Evolutionary conservation across 495 filamentous ascomycete species (phyloP), one percentile per base, ranked within the genome.

Genomic region (Penicillium manginii): DNA sequence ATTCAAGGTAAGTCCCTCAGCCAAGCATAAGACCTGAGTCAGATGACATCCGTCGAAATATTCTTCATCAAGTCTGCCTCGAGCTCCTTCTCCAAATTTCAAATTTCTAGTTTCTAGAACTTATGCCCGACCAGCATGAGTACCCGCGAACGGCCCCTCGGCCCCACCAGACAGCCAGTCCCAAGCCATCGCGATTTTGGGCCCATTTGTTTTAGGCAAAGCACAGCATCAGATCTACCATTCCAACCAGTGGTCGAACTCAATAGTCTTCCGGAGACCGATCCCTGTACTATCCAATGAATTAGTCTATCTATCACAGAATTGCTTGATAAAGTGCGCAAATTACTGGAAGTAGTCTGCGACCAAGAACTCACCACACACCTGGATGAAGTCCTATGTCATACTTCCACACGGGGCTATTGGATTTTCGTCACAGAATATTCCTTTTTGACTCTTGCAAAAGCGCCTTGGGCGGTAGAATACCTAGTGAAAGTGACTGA

Each of bases 161-260:
- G 40, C 40, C 40, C 40, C 17, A 43, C 40, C 17, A 43, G 40
- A 43, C n/a, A n/a, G n/a, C 40, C 40, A 43, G 17, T 43, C n/a
- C 40, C 40, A 43, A 43, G 7, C 14, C 15, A 43, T 43, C 40
- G 40, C 17, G 9, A 39, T 39, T 39, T 39, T 39, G 15, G 35
- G 8, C 35, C 12, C 12, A 39, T n/a, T 39, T 39, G 35, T 39
- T 39, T 39, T 39, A 11, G 35, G 15, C 35, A 39, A 39, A 11
- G 35, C 35, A 39, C 35, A 4, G 26, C 26, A 1, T 39, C 35
- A 39, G 35, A 39, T 39, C 9, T 39, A 10, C 35, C 12, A 39
- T 39, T 39, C 3, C 2, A 10, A 39, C 15, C 35, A 1, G 35
- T 39, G 35, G 35, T 14, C 2, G 35, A 39, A 39, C 35, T 39